These are phyloP conservation scores for Citrus maxima DNA, from an alignment of 345 rosid species.

Conservation along the genomic window DNA sequence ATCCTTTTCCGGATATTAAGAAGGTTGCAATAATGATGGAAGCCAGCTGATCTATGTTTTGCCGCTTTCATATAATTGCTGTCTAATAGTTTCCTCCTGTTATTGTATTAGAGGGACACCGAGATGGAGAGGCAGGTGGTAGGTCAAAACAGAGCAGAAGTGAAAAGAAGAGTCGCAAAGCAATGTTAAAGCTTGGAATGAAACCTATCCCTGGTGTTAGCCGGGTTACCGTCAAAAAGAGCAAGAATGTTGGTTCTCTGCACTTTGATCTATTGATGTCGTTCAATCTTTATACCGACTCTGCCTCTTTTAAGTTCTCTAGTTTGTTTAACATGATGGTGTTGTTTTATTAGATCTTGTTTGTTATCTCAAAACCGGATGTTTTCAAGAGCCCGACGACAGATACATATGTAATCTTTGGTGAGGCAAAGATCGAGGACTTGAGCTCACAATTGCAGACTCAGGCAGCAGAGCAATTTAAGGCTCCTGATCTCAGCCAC, in stretches of 20 bases:
- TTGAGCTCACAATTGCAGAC: constrained; percentile 3
- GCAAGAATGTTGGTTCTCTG: background rate
- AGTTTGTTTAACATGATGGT: background rate
- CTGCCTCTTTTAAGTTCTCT: background rate
- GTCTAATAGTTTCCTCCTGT: background rate
- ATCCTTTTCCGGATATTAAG: background rate
- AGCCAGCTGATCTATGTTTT: background rate
- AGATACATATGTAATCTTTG: background rate
- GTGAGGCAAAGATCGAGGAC: constrained; percentile 2
- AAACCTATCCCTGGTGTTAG: background rate
- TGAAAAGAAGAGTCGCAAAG: constrained; percentile 4
- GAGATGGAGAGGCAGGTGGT: background rate
- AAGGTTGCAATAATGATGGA: background rate
- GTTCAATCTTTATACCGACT: background rate
- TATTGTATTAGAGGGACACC: background rate
- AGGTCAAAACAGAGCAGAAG: background rate
- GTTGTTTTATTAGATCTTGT: background rate
- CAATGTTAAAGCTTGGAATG: constrained; percentile 6
- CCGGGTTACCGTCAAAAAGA: background rate
- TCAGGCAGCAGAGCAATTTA: constrained; percentile 1
- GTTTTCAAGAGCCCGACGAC: background rate
- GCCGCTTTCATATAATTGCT: background rate
- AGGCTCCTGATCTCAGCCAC: background rate
- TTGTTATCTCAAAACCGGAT: background rate
- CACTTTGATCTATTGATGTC: background rate